Evolutionary conservation across 2,329 filamentous ascomycete species (phyloP), one percentile per base, ranked within the genome.

Genomic region (Aspergillus pseudonomiae): DNA sequence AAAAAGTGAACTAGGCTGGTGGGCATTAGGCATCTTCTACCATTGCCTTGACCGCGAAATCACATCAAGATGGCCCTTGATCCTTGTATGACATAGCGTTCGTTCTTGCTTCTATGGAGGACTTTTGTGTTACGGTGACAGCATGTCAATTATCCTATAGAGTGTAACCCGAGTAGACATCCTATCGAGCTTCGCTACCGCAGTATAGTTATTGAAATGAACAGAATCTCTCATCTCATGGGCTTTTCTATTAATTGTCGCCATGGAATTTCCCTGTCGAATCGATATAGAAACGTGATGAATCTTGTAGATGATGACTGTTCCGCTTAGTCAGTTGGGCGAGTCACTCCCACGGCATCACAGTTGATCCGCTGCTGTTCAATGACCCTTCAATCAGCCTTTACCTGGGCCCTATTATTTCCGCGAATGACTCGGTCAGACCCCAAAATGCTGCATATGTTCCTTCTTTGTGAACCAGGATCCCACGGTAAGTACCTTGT

Each of bases 1-100:
- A 77, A 70, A 77, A 78, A 64, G 61, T 65, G 36, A 71, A 63
- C 48, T 74, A 63, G 60, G 36, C 4, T 28, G n/a, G 43, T 26
- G 54, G 36, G n/a, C 34, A 56, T 21, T 19, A 32, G 6, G 28
- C 28, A 10, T n/a, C 21, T n/a, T 12, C n/a, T 11, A n/a, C 4
- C 2, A 52, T 52, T 52, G 19, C 28, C 26, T 30, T 50, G 12
- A 5, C 24, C 28, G 46, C 24, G 24, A 19, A 53, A 21, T 32
- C 43, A 11, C 55, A 43, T 45, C 55, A 19, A 57, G 21, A 36
- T 30, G 34, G 43, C 5, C 16, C 36, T 32, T 55, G 52, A 55
- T 55, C 32, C 34, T 55, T 61, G 61, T 61, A 65, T 66, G 62
- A 66, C 60, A 48, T 67, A 52, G 39, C 46, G 56, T 56, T 65